These are phyloP conservation scores for Thermomucor indicae-seudaticae DNA, from an alignment of 371 early-diverging fungal genomes.

Conservation along the genomic window DNA sequence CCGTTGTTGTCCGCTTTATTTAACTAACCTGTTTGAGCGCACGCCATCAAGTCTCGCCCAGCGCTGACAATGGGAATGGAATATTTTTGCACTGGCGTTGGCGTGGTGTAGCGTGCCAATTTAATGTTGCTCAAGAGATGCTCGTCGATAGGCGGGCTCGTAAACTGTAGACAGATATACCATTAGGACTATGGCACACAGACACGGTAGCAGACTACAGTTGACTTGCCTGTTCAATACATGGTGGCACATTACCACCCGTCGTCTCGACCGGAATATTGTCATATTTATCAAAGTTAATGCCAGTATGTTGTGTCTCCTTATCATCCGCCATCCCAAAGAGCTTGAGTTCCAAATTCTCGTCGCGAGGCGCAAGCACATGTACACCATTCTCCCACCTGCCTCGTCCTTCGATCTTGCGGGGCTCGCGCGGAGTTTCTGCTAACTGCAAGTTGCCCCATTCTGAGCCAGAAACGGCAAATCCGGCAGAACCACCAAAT, in stretches of 20 bases:
- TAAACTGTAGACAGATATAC: slow-evolving; percentile 28
- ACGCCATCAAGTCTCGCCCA: slow-evolving; percentile 70
- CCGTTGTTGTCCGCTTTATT: not conserved
- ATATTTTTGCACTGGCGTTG: slow-evolving; percentile 71
- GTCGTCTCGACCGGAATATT: slow-evolving; percentile 95
- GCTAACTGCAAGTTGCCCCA: slow-evolving; percentile 12
- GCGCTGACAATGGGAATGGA: slow-evolving; percentile 61
- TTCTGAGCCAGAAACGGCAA: not conserved
- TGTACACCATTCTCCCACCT: slow-evolving; percentile 70
- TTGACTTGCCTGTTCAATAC: slow-evolving; percentile 57
- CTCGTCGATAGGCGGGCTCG: slow-evolving; percentile 68
- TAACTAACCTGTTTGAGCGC: slow-evolving; percentile 75
- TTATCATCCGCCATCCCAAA: slow-evolving; percentile 62
- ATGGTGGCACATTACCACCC: slow-evolving; percentile 75
- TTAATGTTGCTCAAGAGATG: slow-evolving; percentile 70
- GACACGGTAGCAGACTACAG: not conserved
- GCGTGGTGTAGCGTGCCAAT: slow-evolving; percentile 53
- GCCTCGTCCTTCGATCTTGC: slow-evolving; percentile 50
- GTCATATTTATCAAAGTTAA: slow-evolving; percentile 93
- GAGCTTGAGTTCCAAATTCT: slow-evolving; percentile 35
- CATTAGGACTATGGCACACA: not conserved
- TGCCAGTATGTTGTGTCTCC: slow-evolving; percentile 77
- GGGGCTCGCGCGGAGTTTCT: not conserved
- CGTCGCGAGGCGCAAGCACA: slow-evolving; percentile 25
- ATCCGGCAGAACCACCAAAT: no score